Conservation (phyloP, 23 red algal species). For the Gracilaria domingensis region DNA sequence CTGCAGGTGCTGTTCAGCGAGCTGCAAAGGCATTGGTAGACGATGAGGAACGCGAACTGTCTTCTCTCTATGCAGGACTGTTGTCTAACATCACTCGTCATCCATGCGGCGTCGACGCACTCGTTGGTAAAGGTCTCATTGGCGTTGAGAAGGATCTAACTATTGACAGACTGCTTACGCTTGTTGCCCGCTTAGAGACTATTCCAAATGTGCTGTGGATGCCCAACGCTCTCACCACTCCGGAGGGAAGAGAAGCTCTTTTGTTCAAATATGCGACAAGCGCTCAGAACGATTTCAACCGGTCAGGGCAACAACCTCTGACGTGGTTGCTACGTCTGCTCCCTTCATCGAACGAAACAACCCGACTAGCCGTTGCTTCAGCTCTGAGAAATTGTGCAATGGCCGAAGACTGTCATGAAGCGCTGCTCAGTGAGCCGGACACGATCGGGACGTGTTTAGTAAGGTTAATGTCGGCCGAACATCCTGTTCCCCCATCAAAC, state of each 20-base stretch:
- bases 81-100: slow-evolving; percentile 60
- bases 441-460: slow-evolving; percentile 38
- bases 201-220: slow-evolving; percentile 69
- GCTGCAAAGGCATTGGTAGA: slow-evolving; percentile 45
- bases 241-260: slow-evolving; percentile 57
- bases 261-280: background rate
- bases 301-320: slow-evolving; percentile 38
- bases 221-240: slow-evolving; percentile 42
- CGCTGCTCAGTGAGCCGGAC: slow-evolving; percentile 16
- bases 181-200: slow-evolving; percentile 20
- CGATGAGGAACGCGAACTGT: slow-evolving; percentile 1
- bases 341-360: slow-evolving; percentile 1
- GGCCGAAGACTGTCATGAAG: slow-evolving; percentile 61
- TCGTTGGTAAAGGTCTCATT: slow-evolving; percentile 36
- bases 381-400: slow-evolving; percentile 57
- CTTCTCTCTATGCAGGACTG: slow-evolving; percentile 33
- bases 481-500: background rate
- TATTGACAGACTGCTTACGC: slow-evolving; percentile 17
- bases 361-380: slow-evolving; percentile 20
- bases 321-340: slow-evolving; percentile 45
- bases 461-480: slow-evolving; percentile 30
- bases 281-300: background rate
- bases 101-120: slow-evolving; percentile 48
- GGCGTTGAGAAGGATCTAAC: slow-evolving; percentile 8
- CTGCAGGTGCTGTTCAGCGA: slow-evolving; percentile 24